Evolutionary conservation across 495 filamentous ascomycete genomes (phyloP).

Genomic region (Aspergillus indologenus): DNA sequence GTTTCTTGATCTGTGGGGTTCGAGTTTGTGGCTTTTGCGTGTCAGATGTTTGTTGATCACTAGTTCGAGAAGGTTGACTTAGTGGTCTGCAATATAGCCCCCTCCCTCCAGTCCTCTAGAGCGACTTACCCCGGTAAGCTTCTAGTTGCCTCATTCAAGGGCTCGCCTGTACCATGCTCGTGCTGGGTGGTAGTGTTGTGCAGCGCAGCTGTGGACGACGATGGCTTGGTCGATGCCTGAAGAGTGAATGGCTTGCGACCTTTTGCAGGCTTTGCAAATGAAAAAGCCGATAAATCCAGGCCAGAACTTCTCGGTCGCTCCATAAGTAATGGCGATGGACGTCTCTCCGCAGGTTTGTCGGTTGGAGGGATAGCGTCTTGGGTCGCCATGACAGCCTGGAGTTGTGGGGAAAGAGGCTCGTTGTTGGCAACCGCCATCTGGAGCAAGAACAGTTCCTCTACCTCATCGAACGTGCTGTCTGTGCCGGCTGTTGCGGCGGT

Average conservation of each 20-base stretch:
- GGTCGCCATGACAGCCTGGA: slow-evolving; percentile 10
- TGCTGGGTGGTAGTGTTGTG: not conserved
- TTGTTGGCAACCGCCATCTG: slow-evolving; percentile 18
- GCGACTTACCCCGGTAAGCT: slow-evolving; percentile 2
- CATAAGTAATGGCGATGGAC: slow-evolving; percentile 25
- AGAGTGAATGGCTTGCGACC: slow-evolving; percentile 27
- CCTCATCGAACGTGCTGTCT: slow-evolving; percentile 6
- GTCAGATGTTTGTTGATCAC: not conserved
- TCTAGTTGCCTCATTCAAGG: not conserved
- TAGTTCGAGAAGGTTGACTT: not conserved
- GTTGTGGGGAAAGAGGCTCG: slow-evolving; percentile 14
- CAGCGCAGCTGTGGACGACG: not conserved
- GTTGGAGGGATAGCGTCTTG: not conserved
- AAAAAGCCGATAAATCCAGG: slow-evolving; percentile 35
- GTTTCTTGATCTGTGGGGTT: not conserved
- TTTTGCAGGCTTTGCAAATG: slow-evolving; percentile 32
- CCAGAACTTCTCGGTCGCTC: slow-evolving; percentile 31
- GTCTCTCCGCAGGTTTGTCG: slow-evolving; percentile 2
- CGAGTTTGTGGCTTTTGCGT: not conserved
- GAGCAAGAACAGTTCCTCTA: slow-evolving; percentile 24
- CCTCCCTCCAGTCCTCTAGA: not conserved
- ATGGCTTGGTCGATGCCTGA: slow-evolving; percentile 11
- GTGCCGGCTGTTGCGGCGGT: not conserved
- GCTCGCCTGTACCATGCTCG: not conserved
- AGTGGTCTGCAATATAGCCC: not conserved